Evolutionary conservation across 805 yeast genomes (phyloP).

Genomic region (Wickerhamiella domercqiae): DNA sequence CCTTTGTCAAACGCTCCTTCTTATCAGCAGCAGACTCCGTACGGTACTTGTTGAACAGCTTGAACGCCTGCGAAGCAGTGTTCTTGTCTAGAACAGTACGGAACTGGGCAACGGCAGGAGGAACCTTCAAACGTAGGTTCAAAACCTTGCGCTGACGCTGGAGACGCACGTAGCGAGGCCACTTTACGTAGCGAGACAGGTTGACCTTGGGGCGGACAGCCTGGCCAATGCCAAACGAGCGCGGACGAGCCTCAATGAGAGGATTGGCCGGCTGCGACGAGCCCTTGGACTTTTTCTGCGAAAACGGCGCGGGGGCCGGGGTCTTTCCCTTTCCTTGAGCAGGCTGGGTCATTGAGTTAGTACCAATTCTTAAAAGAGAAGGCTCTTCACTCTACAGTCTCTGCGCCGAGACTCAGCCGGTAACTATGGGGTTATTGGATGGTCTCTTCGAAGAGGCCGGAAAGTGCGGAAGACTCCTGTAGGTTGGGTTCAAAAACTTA

Average conservation of each 20-base stretch:
- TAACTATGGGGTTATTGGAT: background rate
- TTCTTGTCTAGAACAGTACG: slow-evolving; percentile 93
- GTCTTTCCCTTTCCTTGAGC: slow-evolving; percentile 91
- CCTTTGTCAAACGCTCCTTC: slow-evolving; percentile 97
- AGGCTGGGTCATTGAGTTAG: slow-evolving; percentile 23
- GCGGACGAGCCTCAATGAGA: slow-evolving; percentile 76
- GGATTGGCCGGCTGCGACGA: slow-evolving; percentile 44
- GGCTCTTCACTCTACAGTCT: slow-evolving; percentile 24
- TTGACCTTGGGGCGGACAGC: slow-evolving; percentile 86
- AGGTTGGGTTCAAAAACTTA: slow-evolving; percentile 8
- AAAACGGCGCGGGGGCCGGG: slow-evolving; percentile 60
- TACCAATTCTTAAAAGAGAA: slow-evolving; percentile 6
- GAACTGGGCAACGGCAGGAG: slow-evolving; percentile 97
- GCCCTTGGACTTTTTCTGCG: slow-evolving; percentile 27
- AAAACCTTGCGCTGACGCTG: slow-evolving; percentile 98
- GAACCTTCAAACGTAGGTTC: slow-evolving; percentile 92
- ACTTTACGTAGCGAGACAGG: slow-evolving; percentile 92
- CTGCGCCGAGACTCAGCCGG: slow-evolving; percentile 13
- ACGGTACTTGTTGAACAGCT: slow-evolving; percentile 96
- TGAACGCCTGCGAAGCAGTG: slow-evolving; percentile 95
- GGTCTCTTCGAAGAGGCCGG: background rate
- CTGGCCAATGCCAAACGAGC: slow-evolving; percentile 95
- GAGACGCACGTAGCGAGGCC: slow-evolving; percentile 97
- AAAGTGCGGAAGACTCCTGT: background rate
- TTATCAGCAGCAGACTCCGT: slow-evolving; percentile 96